Percentiles rank a stretch among this genome's conserved stretches.
phyloP scores from a whole-genome alignment of 2,329 filamentous ascomycete genomes.

The Karstenula rhodostoma region DNA sequence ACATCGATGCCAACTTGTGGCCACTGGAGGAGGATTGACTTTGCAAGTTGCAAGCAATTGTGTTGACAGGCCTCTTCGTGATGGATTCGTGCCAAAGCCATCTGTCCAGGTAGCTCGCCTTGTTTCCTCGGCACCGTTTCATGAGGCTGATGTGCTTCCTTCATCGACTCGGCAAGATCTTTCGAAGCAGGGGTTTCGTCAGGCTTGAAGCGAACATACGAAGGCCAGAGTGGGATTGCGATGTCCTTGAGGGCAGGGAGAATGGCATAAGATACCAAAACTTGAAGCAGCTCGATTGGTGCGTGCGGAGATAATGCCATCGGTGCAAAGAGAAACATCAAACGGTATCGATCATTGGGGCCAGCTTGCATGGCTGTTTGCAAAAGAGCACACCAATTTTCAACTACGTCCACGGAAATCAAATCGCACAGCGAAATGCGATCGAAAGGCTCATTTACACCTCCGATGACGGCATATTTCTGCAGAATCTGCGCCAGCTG shows the following conservation, averaged over 20 bases:
- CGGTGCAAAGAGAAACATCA: conserved; percentile 58
- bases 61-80: conserved; percentile 27
- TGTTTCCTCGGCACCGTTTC: not conserved
- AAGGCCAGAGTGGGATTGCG: conserved; percentile 44
- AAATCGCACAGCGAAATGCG: conserved; percentile 48
- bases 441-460: conserved; percentile 47
- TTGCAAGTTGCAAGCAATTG: conserved; percentile 51
- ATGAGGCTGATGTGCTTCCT: conserved; percentile 24
- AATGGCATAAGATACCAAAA: conserved; percentile 57
- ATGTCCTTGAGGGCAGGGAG: conserved; percentile 51
- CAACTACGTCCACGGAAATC: conserved; percentile 47
- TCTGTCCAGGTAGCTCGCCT: conserved; percentile 30
- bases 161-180: conserved; percentile 43
- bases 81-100: conserved; percentile 36
- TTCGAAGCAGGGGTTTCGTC: conserved; percentile 45
- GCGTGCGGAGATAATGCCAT: conserved; percentile 53
- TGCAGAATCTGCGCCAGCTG: conserved; percentile 36
- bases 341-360: conserved; percentile 36
- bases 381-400: conserved; percentile 57
- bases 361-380: conserved; percentile 43
- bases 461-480: conserved; percentile 48
- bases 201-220: conserved; percentile 45
- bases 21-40: conserved; percentile 49
- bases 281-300: conserved; percentile 53
- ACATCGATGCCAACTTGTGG: conserved; percentile 49